Percentiles rank a stretch among this genome's conserved stretches.
Conservation (phyloP, 495 filamentous ascomycete genomes). For the Aspergillus sclerotiicarbonarius region DNA sequence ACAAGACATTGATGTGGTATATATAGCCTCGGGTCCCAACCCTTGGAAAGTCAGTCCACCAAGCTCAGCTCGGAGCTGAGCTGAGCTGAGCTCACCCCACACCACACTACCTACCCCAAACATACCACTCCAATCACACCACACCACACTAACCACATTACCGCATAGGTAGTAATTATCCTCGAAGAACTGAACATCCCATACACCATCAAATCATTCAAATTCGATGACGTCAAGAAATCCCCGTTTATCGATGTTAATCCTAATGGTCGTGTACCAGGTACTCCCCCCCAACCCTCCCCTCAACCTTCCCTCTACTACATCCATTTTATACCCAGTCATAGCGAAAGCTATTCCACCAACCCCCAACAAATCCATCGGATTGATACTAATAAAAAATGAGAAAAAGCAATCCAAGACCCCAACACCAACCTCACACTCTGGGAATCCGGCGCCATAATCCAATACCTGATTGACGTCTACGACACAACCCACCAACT, state of each 20-base stretch:
- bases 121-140: neutral
- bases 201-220: neutral
- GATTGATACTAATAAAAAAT: neutral
- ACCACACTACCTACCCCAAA: too few species aligned
- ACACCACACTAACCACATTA: neutral
- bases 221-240: conserved; percentile 2
- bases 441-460: conserved; percentile 23
- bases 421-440: conserved; percentile 10
- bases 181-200: conserved; percentile 4
- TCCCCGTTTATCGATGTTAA: conserved; percentile 4
- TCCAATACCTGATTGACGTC: conserved; percentile 35
- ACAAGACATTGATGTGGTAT: neutral
- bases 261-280: conserved; percentile 5
- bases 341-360: too few species aligned
- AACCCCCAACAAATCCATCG: neutral
- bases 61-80: too few species aligned
- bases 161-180: neutral
- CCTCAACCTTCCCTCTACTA: neutral
- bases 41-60: neutral
- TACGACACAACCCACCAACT: conserved; percentile 36
- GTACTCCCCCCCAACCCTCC: neutral
- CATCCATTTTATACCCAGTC: neutral
- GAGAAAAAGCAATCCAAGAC: conserved; percentile 8
- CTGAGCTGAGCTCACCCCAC: too few species aligned
- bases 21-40: neutral